A percentile compares a stretch with the other conserved stretches of the same genome.
These are phyloP conservation scores for Pseudisothecium myosuroides DNA, from an alignment of 225 moss, liverwort and hornwort genomes.

Conservation along the genomic window DNA sequence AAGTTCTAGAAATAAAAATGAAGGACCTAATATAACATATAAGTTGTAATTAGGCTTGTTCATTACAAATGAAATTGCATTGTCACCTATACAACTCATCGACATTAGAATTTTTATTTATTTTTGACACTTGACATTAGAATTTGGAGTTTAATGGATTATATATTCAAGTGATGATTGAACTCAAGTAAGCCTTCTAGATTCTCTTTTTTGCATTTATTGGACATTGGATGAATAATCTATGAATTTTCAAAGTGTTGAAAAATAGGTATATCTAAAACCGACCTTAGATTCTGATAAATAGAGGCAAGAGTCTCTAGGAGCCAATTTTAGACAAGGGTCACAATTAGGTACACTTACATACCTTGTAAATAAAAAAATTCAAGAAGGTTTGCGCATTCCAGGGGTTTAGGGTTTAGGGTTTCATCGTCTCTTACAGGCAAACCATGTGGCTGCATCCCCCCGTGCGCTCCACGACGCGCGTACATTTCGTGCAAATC, in stretches of 20 bases:
- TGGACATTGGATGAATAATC: not conserved
- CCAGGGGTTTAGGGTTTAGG: not conserved
- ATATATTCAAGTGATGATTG: not conserved
- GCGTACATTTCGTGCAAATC: not conserved
- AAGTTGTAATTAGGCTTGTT: not conserved
- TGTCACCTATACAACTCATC: not conserved
- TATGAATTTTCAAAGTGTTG: not conserved
- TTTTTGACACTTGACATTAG: too few species aligned
- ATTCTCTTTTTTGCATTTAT: not conserved
- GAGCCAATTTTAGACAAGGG: too few species aligned
- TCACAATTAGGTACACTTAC: not conserved
- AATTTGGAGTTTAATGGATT: not conserved
- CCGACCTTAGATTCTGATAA: accelerated
- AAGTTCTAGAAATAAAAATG: not conserved
- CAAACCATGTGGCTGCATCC: slow-evolving; percentile 55
- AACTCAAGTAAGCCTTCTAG: accelerated
- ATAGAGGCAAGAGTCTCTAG: too few species aligned
- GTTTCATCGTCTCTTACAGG: slow-evolving; percentile 7
- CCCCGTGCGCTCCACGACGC: slow-evolving; percentile 24
- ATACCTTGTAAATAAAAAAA: not conserved
- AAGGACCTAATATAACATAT: not conserved
- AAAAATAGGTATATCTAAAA: not conserved
- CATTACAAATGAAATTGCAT: not conserved
- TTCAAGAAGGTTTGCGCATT: not conserved
- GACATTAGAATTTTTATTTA: not conserved